Evolutionary conservation across 2,329 filamentous ascomycete species (phyloP).

Genomic region (Tolypocladium album): DNA sequence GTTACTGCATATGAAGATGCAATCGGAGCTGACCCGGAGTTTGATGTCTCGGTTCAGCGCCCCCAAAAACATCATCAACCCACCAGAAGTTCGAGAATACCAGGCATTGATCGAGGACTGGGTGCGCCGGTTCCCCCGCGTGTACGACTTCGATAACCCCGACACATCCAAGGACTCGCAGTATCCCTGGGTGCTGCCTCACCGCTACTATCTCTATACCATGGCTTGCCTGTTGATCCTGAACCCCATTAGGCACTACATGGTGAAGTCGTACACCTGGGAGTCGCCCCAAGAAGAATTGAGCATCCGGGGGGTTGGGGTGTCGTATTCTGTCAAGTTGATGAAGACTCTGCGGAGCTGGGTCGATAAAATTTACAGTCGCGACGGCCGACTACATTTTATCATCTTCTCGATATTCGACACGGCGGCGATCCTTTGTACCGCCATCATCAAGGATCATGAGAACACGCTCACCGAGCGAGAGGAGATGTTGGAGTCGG

Average conservation of each 20-base stretch:
- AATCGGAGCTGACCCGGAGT: conserved; percentile 13
- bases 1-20: conserved; percentile 19
- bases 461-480: conserved; percentile 25
- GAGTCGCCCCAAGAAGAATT: conserved; percentile 18
- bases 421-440: conserved; percentile 36
- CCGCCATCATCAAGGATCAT: conserved; percentile 36
- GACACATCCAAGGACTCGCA: conserved; percentile 27
- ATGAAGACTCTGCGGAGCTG: conserved; percentile 27
- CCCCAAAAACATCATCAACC: conserved; percentile 14
- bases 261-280: conserved; percentile 24
- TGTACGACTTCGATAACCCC: conserved; percentile 26
- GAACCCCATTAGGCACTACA: conserved; percentile 33
- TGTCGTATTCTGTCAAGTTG: conserved; percentile 30
- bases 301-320: conserved; percentile 24
- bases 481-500: conserved; percentile 25
- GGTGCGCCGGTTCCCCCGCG: conserved; percentile 27
- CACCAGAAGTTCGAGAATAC: conserved; percentile 15
- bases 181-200: conserved; percentile 30
- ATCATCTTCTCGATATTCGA: conserved; percentile 42
- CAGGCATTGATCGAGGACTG: conserved; percentile 25
- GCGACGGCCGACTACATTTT: conserved; percentile 38
- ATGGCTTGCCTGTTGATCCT: conserved; percentile 34
- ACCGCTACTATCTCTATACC: conserved; percentile 33
- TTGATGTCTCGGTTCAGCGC: conserved; percentile 13
- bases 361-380: conserved; percentile 30